phyloP scores from a whole-genome alignment of 805 yeast species.

The Candida tibetensis region DNA sequence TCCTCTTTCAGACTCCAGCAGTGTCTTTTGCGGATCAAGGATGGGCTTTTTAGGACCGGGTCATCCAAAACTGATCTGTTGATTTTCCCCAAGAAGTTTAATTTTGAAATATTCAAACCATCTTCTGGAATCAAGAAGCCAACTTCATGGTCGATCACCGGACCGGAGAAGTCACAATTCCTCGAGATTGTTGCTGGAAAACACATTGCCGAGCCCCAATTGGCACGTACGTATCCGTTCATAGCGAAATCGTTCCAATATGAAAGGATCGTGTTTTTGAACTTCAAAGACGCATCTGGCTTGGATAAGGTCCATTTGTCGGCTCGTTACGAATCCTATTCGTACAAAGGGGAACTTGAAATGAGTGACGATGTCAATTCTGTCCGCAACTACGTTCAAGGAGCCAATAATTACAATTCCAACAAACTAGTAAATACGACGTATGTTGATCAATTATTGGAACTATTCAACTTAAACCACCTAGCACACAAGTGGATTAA shows the following conservation, averaged over 20 bases:
- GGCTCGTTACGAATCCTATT: conserved; percentile 81
- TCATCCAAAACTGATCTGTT: conserved; percentile 3
- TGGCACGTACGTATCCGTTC: conserved; percentile 55
- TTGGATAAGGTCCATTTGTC: conserved; percentile 64
- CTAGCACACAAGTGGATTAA: conserved; percentile 75
- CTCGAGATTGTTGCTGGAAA: conserved; percentile 57
- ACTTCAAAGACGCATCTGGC: conserved; percentile 36
- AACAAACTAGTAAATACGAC: conserved; percentile 18
- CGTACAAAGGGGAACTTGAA: conserved; percentile 61
- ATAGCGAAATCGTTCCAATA: conserved; percentile 26
- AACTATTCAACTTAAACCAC: conserved; percentile 51
- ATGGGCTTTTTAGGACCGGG: conserved; percentile 22
- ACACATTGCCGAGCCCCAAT: conserved; percentile 49
- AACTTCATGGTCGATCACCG: conserved; percentile 33
- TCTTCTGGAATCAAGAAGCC: conserved; percentile 1
- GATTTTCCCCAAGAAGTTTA: conserved; percentile 27
- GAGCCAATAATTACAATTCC: conserved; percentile 51
- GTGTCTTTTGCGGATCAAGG: conserved; percentile 20
- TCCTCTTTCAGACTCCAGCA: conserved; percentile 1
- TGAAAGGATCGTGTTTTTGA: conserved; percentile 31
- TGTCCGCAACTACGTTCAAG: conserved; percentile 50
- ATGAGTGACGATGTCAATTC: conserved; percentile 65
- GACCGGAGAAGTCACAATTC: conserved; percentile 51
- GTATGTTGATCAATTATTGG: conserved; percentile 43
- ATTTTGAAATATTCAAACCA: conserved; percentile 23